Conservation (phyloP, 129 eudicot genomes). For the Arctium lappa region DNA sequence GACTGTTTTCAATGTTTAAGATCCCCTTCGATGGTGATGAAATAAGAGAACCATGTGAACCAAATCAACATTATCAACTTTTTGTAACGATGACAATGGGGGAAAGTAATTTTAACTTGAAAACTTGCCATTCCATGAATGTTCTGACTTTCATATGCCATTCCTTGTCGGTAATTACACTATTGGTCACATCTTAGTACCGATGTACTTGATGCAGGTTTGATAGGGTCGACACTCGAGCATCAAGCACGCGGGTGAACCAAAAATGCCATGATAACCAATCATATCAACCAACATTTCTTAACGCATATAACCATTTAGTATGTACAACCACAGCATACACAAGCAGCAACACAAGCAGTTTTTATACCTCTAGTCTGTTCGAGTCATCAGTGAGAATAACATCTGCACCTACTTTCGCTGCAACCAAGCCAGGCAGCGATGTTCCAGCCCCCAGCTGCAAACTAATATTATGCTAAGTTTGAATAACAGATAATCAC, state of each 20-base stretch:
- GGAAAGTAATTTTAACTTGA: background rate
- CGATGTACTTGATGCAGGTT: background rate
- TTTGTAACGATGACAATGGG: background rate
- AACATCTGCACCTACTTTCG: constrained; percentile 79
- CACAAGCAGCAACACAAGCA: background rate
- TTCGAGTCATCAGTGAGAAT: constrained; percentile 63
- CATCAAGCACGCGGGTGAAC: background rate
- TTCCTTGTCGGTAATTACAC: background rate
- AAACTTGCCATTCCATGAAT: background rate
- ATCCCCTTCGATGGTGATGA: background rate
- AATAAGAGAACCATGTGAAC: background rate
- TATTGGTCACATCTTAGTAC: background rate
- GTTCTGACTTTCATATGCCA: background rate
- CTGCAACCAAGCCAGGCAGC: constrained; percentile 91
- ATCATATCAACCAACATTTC: background rate
- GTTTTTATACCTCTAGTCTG: constrained; percentile 54
- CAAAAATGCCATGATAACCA: background rate
- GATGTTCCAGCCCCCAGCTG: constrained; percentile 98
- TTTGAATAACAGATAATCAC: background rate
- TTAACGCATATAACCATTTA: background rate
- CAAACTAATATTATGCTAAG: constrained; percentile 6
- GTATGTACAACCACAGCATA: background rate
- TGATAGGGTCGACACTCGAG: background rate
- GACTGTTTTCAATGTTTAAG: background rate
- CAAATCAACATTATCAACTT: no score